Evolutionary conservation across 129 eudicot genomes (phyloP), one percentile per base, ranked within the genome.

Genomic region (Tagetes erecta): DNA sequence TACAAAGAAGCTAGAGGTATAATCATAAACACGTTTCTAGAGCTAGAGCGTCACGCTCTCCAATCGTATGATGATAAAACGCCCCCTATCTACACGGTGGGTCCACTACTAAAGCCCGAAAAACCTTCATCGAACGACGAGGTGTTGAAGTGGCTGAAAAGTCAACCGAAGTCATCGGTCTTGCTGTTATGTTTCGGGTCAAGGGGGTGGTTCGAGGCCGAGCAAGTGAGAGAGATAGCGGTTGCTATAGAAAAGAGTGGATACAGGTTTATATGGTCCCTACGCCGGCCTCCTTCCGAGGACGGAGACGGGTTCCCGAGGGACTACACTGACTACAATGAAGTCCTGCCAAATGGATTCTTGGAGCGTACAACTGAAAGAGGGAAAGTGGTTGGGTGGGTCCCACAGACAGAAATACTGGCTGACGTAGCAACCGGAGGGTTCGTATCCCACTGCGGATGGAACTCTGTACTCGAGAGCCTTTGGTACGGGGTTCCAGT

Each of bases 1-100:
- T 85, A 80, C 13, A 76, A 85, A 52, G 75, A 78, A 55, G 88
- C 86, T n/a, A 83, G 70, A 13, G 94, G 86, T 42, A 78, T 88
- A 10, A 75, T 88, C 9, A 72, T 88, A 2, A 88, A 88, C 69
- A 74, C 90, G 4, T 88, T 83, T 53, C 13, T 6, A 6, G 94
- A 85, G 79, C 79, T 88, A 0, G 94, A 88, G 63, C 30, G 82
- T 0, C 77, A 85, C 1, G 86, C 86, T 0, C 53, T 88, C 7
- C 36, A 1, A 2, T 80, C 83, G 5, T 82, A 73, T 39, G 75
- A 64, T 8, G 60, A 64, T 3, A 38, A 37, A 6, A 78, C 82
- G 10, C 94, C 94, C 0, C 83, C 76, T 0, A 67, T 88, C 0
- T 88, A 81, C 65, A 37, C 88, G 0, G 81, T 81, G 7, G 95